Percentiles rank a stretch among this genome's conserved stretches.
Evolutionary conservation across 352 stramenopile species (phyloP).

Genomic region (Phytophthora hybrid): DNA sequence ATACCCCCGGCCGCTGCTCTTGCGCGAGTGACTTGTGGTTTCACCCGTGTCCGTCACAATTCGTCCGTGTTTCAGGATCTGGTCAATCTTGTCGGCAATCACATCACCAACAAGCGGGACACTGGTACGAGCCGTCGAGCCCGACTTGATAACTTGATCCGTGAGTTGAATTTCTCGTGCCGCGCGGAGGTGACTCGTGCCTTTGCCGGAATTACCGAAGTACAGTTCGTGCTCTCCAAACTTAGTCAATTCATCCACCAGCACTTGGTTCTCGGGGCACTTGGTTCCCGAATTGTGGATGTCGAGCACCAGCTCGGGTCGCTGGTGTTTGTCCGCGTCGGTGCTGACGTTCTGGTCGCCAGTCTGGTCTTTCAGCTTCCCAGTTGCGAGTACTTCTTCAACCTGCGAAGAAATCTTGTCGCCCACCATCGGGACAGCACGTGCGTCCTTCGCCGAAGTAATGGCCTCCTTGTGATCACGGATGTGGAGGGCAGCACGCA

Average conservation of each 20-base stretch:
- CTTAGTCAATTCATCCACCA: constrained; percentile 70
- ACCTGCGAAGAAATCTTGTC: constrained; percentile 65
- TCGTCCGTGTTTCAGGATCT: constrained; percentile 74
- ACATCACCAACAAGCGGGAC: constrained; percentile 73
- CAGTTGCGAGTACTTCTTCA: constrained; percentile 60
- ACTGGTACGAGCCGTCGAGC: constrained; percentile 47
- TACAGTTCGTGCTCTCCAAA: constrained; percentile 81
- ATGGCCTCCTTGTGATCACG: constrained; percentile 61
- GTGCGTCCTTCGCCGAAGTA: constrained; percentile 49
- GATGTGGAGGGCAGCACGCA: constrained; percentile 70
- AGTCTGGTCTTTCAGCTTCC: constrained; percentile 61
- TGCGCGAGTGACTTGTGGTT: constrained; percentile 32
- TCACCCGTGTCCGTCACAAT: constrained; percentile 58
- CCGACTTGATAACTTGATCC: constrained; percentile 60
- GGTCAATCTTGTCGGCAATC: constrained; percentile 82
- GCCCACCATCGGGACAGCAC: constrained; percentile 60
- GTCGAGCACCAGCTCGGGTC: constrained; percentile 55
- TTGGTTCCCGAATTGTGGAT: constrained; percentile 57
- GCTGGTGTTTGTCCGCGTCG: constrained; percentile 49
- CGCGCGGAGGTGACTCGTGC: constrained; percentile 70
- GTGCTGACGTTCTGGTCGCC: constrained; percentile 57
- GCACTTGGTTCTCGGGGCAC: constrained; percentile 64
- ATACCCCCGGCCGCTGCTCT: constrained; percentile 49
- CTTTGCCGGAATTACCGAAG: constrained; percentile 77
- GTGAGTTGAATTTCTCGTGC: constrained; percentile 70